Evolutionary conservation across 345 rosid species (phyloP).

Genomic region (Eucalyptus regnans): DNA sequence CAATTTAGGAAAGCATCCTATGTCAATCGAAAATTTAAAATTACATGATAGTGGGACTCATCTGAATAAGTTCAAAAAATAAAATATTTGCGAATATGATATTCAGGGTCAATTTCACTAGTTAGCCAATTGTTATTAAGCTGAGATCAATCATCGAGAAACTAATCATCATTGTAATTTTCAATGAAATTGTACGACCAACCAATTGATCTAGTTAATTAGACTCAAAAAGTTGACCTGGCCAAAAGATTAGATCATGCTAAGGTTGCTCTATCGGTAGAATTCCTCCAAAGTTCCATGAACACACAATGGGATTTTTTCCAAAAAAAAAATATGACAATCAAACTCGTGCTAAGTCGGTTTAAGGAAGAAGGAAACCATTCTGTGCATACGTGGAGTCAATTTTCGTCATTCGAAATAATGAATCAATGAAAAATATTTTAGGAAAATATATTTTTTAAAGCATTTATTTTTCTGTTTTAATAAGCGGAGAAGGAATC

Average conservation of each 20-base stretch:
- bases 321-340: background rate
- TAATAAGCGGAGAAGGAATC: background rate
- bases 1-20: background rate
- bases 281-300: background rate
- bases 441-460: background rate
- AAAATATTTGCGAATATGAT: too few relatives aligned
- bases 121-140: background rate
- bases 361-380: background rate
- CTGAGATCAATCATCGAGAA: too few relatives aligned
- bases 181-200: too few relatives aligned
- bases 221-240: background rate
- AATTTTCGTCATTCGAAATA: rapidly evolving
- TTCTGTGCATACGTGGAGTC: rapidly evolving
- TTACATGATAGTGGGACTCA: too few relatives aligned
- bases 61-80: too few relatives aligned
- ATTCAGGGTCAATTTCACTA: background rate
- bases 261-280: background rate
- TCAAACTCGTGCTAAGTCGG: background rate
- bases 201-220: too few relatives aligned
- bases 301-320: background rate
- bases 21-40: background rate
- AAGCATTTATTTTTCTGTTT: background rate
- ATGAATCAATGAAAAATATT: background rate
- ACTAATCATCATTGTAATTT: too few relatives aligned
- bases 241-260: background rate